Evolutionary conservation across 2,329 filamentous ascomycete genomes (phyloP), one percentile per base, ranked within the genome.

Genomic region (Colletotrichum nymphaeae): DNA sequence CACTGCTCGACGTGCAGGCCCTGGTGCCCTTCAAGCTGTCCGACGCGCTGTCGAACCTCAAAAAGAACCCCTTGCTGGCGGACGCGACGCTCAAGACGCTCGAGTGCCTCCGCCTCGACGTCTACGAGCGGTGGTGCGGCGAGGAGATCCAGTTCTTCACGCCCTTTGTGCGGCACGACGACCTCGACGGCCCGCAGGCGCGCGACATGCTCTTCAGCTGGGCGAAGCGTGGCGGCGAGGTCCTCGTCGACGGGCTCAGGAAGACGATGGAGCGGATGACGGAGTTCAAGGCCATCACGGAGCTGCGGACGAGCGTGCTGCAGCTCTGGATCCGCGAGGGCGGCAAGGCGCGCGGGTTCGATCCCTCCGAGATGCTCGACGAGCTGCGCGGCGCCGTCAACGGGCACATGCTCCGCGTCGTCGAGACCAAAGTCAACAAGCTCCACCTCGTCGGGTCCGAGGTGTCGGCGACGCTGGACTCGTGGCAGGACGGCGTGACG

Each of bases 71-170:
- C 0, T 85, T 98, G 14, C 84, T 98, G 3, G 90, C 90, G n/a
- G 94, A 97, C 79, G 82, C 88, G 1, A 87, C 91, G 1, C 85
- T 98, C 22, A 88, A 88, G 67, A 83, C 85, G 1, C 82, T 97
- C 1, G 90, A 94, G 75, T 93, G 92, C 19, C 84, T 98, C 14
- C 90, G 93, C 46, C 84, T 98, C 30, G 95, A 98, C 78, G 84
- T 97, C 11, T 91, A 94, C 78, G 91, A 92, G 75, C 88, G 88
- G 24, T 97, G 95, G 93, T 93, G 97, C 75, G 89, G 93, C 22
- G 91, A 95, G 8, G 94, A 97, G 73, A 93, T 98, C 55, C 90
- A 90, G 59, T 93, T 93, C 76, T 98, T 97, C 79, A 96, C 92
- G 1, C 95, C 95, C 0, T 98, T 95, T 84, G 93, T 97, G 46